Evolutionary conservation across 169 alveolate genomes (phyloP).

Genomic region (Amoebophrya sp.): DNA sequence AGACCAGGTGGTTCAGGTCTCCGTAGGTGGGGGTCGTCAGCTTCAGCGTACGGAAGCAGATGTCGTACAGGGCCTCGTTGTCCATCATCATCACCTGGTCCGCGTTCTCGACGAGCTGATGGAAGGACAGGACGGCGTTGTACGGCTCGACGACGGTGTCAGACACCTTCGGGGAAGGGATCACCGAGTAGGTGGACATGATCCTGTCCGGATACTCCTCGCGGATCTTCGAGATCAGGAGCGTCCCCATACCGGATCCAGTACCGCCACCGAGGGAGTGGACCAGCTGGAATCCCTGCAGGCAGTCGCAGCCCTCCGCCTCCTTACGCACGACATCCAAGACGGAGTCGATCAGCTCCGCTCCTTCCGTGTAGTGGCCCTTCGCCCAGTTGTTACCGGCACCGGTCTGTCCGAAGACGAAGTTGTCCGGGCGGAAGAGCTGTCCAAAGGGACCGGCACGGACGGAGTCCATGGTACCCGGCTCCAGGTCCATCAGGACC

Average conservation of each 20-base stretch:
- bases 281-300: constrained; percentile 87
- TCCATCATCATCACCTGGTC: constrained; percentile 93
- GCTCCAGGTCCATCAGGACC: constrained; percentile 94
- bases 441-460: constrained; percentile 96
- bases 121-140: constrained; percentile 95
- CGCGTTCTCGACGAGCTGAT: constrained; percentile 91
- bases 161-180: constrained; percentile 96
- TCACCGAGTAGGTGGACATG: constrained; percentile 91
- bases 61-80: constrained; percentile 96
- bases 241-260: constrained; percentile 97
- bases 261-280: constrained; percentile 99
- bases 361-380: constrained; percentile 99
- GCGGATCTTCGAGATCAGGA: constrained; percentile 88
- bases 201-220: constrained; percentile 97
- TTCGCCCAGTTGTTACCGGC: constrained; percentile 99
- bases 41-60: constrained; percentile 95
- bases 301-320: constrained; percentile 97
- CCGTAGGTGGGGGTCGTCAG: constrained; percentile 81
- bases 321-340: constrained; percentile 96
- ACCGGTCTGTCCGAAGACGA: constrained; percentile 95
- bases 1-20: constrained; percentile 89
- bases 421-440: constrained; percentile 95
- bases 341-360: constrained; percentile 94
- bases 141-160: constrained; percentile 99
- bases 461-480: constrained; percentile 97